Percentiles rank a stretch among this genome's conserved stretches.
phyloP scores from a whole-genome alignment of 371 early-diverging fungal species.

The Mortierella sp. region DNA sequence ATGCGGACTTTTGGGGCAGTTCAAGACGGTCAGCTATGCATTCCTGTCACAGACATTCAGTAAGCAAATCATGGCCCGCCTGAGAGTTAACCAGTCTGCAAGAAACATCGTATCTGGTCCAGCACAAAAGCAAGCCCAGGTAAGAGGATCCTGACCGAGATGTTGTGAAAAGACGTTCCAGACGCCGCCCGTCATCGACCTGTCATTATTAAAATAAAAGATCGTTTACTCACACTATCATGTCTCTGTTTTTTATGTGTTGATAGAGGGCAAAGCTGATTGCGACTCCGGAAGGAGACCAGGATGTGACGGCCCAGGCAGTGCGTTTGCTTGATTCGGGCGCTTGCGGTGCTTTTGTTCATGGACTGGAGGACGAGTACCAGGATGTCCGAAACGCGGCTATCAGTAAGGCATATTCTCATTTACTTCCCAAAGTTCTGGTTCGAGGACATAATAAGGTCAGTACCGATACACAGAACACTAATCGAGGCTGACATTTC shows the following conservation, averaged over 20 bases:
- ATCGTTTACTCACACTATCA: not conserved
- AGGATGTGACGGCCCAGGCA: slow-evolving; percentile 75
- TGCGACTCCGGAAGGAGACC: slow-evolving; percentile 76
- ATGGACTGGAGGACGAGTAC: slow-evolving; percentile 93
- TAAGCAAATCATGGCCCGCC: slow-evolving; percentile 82
- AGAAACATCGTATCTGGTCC: slow-evolving; percentile 54
- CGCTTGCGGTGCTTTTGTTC: slow-evolving; percentile 92
- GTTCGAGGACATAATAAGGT: not conserved
- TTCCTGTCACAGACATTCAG: slow-evolving; percentile 80
- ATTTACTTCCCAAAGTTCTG: not conserved
- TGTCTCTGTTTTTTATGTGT: not conserved
- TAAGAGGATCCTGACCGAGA: slow-evolving; percentile 4
- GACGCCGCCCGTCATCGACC: too few species aligned
- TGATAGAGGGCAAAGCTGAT: slow-evolving; percentile 57
- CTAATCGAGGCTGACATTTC: not conserved
- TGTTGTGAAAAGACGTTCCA: not conserved
- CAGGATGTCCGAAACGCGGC: slow-evolving; percentile 89
- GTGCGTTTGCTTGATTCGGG: slow-evolving; percentile 78
- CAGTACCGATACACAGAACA: not conserved
- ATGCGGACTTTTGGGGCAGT: slow-evolving; percentile 75
- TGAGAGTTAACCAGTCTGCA: slow-evolving; percentile 38
- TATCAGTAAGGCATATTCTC: slow-evolving; percentile 67
- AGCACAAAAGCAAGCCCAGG: slow-evolving; percentile 56
- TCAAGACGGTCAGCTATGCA: slow-evolving; percentile 68
- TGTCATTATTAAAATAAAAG: too few species aligned